Conservation (phyloP, 2,329 filamentous ascomycete species). For the Botrytis porri region DNA sequence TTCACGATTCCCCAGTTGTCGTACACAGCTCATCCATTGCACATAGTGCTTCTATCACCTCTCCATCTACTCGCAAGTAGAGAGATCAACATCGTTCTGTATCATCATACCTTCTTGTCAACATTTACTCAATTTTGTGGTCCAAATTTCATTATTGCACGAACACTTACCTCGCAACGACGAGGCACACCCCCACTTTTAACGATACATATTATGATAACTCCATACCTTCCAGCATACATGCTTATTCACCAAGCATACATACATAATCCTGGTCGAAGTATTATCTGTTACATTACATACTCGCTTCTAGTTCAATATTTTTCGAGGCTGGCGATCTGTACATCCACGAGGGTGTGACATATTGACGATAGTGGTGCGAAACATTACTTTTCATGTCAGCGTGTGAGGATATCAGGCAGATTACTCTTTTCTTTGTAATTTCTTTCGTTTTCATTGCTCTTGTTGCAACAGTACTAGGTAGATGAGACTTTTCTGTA, state of each 20-base stretch:
- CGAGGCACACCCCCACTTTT: constrained; percentile 30
- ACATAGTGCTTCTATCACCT: constrained; percentile 27
- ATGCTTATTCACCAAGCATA: constrained; percentile 34
- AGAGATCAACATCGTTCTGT: not conserved
- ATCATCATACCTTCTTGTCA: constrained; percentile 17
- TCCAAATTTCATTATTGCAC: constrained; percentile 22
- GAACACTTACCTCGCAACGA: constrained; percentile 22
- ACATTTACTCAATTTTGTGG: constrained; percentile 23
- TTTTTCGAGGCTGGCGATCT: constrained; percentile 35
- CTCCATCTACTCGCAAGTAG: constrained; percentile 37
- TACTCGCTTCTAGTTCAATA: constrained; percentile 32
- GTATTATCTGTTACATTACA: constrained; percentile 31
- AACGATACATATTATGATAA: constrained; percentile 19
- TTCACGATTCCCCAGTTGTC: constrained; percentile 37
- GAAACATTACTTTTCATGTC: constrained; percentile 35
- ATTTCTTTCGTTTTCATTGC: constrained; percentile 31
- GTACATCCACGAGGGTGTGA: constrained; percentile 33
- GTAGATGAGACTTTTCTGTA: constrained; percentile 30
- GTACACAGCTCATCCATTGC: constrained; percentile 26
- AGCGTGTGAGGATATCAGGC: constrained; percentile 33
- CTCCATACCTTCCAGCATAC: constrained; percentile 27
- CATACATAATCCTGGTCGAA: constrained; percentile 30
- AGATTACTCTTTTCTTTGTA: constrained; percentile 33
- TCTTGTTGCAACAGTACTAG: constrained; percentile 29
- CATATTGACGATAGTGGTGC: constrained; percentile 32